Evolutionary conservation across 2,329 filamentous ascomycete genomes (phyloP), one percentile per base, ranked within the genome.

Genomic region (Aspergillus pseudoviridinutans): DNA sequence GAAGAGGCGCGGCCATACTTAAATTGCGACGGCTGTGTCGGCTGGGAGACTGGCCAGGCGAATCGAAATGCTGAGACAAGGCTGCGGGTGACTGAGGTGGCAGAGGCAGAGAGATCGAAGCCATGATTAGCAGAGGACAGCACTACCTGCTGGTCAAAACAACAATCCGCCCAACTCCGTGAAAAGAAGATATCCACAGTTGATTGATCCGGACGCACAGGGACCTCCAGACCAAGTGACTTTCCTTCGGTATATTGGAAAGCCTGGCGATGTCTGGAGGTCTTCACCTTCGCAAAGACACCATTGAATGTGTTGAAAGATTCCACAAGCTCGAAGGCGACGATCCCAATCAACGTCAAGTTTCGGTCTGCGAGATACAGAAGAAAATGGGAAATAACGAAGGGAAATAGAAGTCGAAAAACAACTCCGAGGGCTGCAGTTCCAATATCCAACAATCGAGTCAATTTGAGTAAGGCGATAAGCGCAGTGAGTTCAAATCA

Each of bases 71-170:
- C 51, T 66, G 66, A 51, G 69, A 56, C 54, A 70, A 66, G 29
- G 64, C 59, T 54, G 69, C 59, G 55, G 57, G 56, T 42, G 60
- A 49, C 46, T 67, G 70, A 51, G 69, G 62, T 55, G 68, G 72
- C 54, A 66, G 64, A 58, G 71, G 70, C 24, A 74, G 64, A 51
- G 72, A 75, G 58, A 75, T 70, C 17, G 72, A 74, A 56, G 73
- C 70, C 73, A 75, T 75, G 53, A 38, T 55, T 54, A 53, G 38
- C 27, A 32, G 35, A 29, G 53, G 55, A 52, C 49, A 12, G 35
- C 17, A 25, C 24, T 14, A 47, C 44, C 12, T 25, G 22, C 44
- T 14, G 12, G 58, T 53, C 41, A 50, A 57, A 51, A 57, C 20
- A 28, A 58, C 46, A 47, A 49, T 41, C 50, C 29, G 54, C 38